Percentiles rank a stretch among this genome's conserved stretches.
These are phyloP conservation scores for Alectoria sarmentosa DNA, from an alignment of 495 filamentous ascomycete species.

Conservation along the genomic window DNA sequence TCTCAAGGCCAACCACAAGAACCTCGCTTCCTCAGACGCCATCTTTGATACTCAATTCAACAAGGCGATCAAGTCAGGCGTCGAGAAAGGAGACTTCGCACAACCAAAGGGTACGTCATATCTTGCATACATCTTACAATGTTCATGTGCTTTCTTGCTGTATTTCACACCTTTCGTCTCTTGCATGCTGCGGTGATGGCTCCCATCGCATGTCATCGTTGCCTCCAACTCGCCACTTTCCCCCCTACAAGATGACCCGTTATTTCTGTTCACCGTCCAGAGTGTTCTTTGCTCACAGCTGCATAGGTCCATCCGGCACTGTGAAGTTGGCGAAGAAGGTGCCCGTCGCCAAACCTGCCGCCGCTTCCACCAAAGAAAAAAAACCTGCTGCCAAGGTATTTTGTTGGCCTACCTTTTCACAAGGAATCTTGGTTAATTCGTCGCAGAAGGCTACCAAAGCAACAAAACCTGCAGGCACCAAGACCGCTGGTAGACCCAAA, in stretches of 20 bases:
- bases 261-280: background rate
- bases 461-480: slow-evolving; percentile 45
- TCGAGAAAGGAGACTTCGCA: slow-evolving; percentile 80
- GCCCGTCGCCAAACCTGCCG: slow-evolving; percentile 40
- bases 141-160: background rate
- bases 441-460: slow-evolving; percentile 26
- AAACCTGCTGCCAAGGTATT: slow-evolving; percentile 42
- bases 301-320: slow-evolving; percentile 75
- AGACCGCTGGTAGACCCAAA: slow-evolving; percentile 44
- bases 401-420: slow-evolving; percentile 25
- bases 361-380: slow-evolving; percentile 34
- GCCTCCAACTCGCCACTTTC: background rate
- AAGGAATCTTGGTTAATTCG: background rate
- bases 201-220: background rate
- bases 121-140: background rate
- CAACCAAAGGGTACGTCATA: slow-evolving; percentile 84
- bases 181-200: background rate
- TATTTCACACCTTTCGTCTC: background rate
- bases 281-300: slow-evolving; percentile 36
- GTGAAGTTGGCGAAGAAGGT: slow-evolving; percentile 96
- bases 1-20: slow-evolving; percentile 90
- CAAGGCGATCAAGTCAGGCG: slow-evolving; percentile 80
- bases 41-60: slow-evolving; percentile 90
- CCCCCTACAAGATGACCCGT: background rate
- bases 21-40: slow-evolving; percentile 53